These are phyloP conservation scores for Epithemia pelagica DNA, from an alignment of 108 stramenopile genomes.

Conservation along the genomic window DNA sequence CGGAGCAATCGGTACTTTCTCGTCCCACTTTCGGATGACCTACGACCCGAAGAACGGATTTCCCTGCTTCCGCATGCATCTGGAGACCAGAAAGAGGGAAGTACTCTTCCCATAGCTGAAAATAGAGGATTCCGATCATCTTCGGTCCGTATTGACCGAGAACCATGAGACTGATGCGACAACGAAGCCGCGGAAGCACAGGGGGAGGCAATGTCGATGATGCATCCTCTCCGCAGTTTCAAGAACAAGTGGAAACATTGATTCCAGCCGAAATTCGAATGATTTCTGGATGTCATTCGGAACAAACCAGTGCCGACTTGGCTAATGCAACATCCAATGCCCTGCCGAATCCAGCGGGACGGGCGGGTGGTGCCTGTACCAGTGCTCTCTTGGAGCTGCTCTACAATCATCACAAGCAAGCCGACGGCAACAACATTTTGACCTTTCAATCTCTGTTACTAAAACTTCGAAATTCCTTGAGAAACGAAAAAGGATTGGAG, in stretches of 20 bases:
- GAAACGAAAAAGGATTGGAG: conserved; percentile 5
- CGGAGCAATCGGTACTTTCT: no score
- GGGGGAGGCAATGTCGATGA: no score
- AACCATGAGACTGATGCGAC: no score
- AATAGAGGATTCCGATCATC: no score
- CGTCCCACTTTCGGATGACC: no score
- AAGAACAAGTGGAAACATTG: background rate
- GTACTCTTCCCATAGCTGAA: no score
- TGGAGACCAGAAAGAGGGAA: no score
- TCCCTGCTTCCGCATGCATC: no score
- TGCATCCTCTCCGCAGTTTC: background rate
- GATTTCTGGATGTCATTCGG: conserved; percentile 81
- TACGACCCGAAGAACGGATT: no score
- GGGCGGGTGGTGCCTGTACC: conserved; percentile 86
- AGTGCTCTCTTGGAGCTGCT: conserved; percentile 73
- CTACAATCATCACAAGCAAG: conserved; percentile 26
- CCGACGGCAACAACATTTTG: conserved; percentile 3
- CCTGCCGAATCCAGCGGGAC: conserved; percentile 62
- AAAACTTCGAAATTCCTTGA: conserved; percentile 34
- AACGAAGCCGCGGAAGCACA: no score
- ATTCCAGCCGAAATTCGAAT: conserved; percentile 78
- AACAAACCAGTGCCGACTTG: conserved; percentile 87
- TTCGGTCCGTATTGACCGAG: no score
- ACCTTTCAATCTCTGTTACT: conserved; percentile 27
- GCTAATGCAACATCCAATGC: conserved; percentile 48